Conservation (phyloP, 2,329 filamentous ascomycete species). For the Arthroderma sp. region DNA sequence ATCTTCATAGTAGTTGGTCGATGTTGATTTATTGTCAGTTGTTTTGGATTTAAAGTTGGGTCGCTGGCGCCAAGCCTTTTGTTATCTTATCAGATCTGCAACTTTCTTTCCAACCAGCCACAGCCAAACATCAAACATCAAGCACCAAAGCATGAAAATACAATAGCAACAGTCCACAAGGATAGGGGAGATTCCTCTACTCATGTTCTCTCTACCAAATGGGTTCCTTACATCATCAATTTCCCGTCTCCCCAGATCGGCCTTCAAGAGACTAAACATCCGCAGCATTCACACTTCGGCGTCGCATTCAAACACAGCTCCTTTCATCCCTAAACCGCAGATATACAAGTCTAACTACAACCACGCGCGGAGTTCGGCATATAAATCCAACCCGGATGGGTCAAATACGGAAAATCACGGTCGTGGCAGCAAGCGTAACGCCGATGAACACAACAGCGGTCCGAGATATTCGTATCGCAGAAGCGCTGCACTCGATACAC, state of each 20-base stretch:
- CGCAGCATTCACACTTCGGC: no score
- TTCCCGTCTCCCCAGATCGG: background rate
- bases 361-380: background rate
- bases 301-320: background rate
- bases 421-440: background rate
- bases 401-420: background rate
- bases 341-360: background rate
- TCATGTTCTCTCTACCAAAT: background rate
- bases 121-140: background rate
- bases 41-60: background rate
- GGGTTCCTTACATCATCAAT: background rate
- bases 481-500: background rate
- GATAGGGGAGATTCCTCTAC: background rate
- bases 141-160: background rate
- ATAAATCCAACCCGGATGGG: background rate
- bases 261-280: background rate
- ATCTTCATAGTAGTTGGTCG: background rate
- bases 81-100: constrained; percentile 1
- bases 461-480: background rate
- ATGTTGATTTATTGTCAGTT: background rate
- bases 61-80: background rate
- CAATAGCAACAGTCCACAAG: background rate
- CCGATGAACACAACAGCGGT: background rate
- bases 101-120: background rate
- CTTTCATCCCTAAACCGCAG: background rate